These are phyloP conservation scores for Boletus albobrunnescens DNA, from an alignment of 1,284 basidiomycete genomes.

Conservation along the genomic window DNA sequence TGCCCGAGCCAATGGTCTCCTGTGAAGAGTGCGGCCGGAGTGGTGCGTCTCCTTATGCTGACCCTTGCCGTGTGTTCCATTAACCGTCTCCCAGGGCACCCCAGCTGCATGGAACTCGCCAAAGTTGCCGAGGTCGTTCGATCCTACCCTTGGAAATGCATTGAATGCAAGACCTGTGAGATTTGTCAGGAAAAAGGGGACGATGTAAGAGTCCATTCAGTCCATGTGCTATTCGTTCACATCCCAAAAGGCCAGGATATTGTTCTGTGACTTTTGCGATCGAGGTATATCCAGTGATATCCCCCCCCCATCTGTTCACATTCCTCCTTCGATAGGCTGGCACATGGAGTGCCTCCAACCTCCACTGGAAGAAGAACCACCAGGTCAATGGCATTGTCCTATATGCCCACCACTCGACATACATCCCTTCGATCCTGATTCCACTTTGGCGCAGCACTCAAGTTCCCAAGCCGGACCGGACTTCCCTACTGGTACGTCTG, in stretches of 20 bases:
- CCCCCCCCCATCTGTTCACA: slow-evolving; percentile 5
- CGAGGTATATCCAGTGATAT: slow-evolving; percentile 51
- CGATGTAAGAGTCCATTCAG: slow-evolving; percentile 60
- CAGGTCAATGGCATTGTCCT: slow-evolving; percentile 76
- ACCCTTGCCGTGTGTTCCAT: slow-evolving; percentile 28
- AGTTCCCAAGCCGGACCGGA: slow-evolving; percentile 5
- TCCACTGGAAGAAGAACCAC: slow-evolving; percentile 64
- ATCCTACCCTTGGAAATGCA: slow-evolving; percentile 84
- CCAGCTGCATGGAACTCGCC: slow-evolving; percentile 66
- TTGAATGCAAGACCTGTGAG: slow-evolving; percentile 93
- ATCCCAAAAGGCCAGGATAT: slow-evolving; percentile 61
- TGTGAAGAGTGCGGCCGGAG: slow-evolving; percentile 68
- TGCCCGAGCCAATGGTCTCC: slow-evolving; percentile 62
- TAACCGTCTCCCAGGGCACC: slow-evolving; percentile 55
- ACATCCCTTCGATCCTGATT: slow-evolving; percentile 20
- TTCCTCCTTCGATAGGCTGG: slow-evolving; percentile 57
- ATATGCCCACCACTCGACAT: slow-evolving; percentile 43
- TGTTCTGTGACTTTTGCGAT: slow-evolving; percentile 95
- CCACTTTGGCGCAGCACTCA: slow-evolving; percentile 10
- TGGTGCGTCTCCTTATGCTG: slow-evolving; percentile 36
- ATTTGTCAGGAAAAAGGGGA: slow-evolving; percentile 82
- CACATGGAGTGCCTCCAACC: slow-evolving; percentile 87
- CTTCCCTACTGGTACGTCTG: slow-evolving; percentile 4
- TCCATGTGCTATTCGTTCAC: slow-evolving; percentile 14
- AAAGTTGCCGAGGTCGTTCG: slow-evolving; percentile 51